Base-by-base conservation (phyloP, 306 rosid species). In the Coriaria nepalensis region DNA sequence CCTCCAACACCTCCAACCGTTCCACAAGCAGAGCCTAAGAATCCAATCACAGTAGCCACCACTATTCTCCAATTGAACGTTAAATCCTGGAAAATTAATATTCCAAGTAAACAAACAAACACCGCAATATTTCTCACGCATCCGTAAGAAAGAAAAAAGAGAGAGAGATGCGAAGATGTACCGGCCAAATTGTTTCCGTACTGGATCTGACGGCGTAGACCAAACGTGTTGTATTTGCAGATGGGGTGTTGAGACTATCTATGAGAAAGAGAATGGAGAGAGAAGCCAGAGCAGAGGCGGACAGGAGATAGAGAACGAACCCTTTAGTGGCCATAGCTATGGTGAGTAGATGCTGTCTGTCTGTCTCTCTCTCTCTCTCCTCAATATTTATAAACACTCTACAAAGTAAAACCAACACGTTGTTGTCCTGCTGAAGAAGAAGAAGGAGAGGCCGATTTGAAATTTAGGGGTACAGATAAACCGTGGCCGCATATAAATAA, bases 1-100 rank as follows among this genome's bases (percentile, higher is more conserved):
- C 93, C 95, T 12, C 97, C 98, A 6, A 90, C 87, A 2, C 98
- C 98, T 43, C 98, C 98, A 10, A 90, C 98, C 0, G 94, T 85
- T 53, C 95, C 95, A 60, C 77, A 90, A 6, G 95, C 95, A 5
- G 92, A 90, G 14, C 98, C 98, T 35, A 84, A 60, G 54, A 90
- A 90, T 34, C 95, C 85, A 37, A 90, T 85, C 47, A 77, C 60
- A 0, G 98, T 85, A 0, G 85, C 94, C 64, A 75, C 57, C 62
- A 48, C 77, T 58, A 90, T 53, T 38, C 67, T 79, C 98, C 92
- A 90, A 66, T 67, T 61, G 4, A 65, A 61, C 64, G 73, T 33
- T 78, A 90, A 73, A 14, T 85, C 76, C 98, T 85, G 53, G 15
- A 35, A 53, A 8, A 45, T 5, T 10, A 10, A 44, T 0, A 35